Conservation (phyloP, 179 eudicot genomes). For the Silene coronaria region DNA sequence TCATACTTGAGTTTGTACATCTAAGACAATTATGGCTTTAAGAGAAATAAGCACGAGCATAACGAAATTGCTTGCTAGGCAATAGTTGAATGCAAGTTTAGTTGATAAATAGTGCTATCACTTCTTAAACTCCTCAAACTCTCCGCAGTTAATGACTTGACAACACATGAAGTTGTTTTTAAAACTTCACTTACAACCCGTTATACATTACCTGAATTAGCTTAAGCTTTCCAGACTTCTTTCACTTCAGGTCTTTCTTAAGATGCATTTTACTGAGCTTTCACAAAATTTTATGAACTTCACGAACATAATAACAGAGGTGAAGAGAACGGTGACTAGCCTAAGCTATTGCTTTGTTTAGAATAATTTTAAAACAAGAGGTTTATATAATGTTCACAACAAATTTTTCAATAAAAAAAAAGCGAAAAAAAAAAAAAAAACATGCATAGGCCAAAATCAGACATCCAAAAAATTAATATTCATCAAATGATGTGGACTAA, state of each 20-base stretch:
- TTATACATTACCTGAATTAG: too few relatives aligned
- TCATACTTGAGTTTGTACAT: background rate
- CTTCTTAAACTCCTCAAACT: too few relatives aligned
- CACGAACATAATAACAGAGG: background rate
- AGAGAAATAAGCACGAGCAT: background rate
- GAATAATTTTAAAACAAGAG: background rate
- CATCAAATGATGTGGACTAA: background rate
- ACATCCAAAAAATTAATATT: background rate
- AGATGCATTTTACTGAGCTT: too few relatives aligned
- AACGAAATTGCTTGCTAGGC: background rate
- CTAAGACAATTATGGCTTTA: too few relatives aligned
- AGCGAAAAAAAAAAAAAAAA: background rate
- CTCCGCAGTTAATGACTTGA: too few relatives aligned
- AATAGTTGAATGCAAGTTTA: too few relatives aligned
- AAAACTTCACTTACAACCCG: too few relatives aligned
- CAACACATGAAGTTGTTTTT: too few relatives aligned
- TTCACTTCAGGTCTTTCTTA: too few relatives aligned
- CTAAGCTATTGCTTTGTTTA: conserved; percentile 1
- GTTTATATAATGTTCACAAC: background rate
- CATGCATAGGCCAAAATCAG: background rate
- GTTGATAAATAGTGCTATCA: too few relatives aligned
- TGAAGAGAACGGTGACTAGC: background rate
- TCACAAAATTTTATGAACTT: too few relatives aligned
- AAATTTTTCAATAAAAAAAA: background rate
- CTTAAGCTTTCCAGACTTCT: too few relatives aligned